A percentile compares a stretch with the other conserved stretches of the same genome.
Evolutionary conservation across 192 early-diverging fungal species (phyloP).

Genomic region (Pilobolus umbonatus): DNA sequence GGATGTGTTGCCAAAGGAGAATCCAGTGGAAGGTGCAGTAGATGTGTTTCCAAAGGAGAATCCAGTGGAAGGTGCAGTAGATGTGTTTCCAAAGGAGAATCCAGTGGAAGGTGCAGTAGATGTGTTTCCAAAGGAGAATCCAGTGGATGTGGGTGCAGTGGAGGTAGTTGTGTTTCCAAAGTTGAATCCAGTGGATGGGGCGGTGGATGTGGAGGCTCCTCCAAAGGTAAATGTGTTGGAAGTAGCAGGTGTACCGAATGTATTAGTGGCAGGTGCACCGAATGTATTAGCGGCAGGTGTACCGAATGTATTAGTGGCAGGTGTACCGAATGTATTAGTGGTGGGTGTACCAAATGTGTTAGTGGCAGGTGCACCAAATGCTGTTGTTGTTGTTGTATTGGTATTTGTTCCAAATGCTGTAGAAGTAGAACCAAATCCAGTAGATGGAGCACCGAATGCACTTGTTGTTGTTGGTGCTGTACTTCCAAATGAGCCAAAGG

Average conservation of each 20-base stretch:
- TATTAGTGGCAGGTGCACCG: conserved; percentile 7
- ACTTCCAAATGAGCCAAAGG: neutral
- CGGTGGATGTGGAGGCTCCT: neutral
- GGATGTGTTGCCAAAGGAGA: conserved; percentile 9
- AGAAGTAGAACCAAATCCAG: conserved; percentile 2
- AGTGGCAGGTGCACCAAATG: conserved; percentile 7
- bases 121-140: conserved; percentile 11
- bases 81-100: neutral
- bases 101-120: neutral
- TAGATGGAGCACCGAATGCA: neutral
- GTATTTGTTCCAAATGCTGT: neutral
- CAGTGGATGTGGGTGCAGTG: neutral
- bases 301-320: conserved; percentile 6
- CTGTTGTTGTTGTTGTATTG: neutral
- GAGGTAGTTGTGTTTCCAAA: neutral
- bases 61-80: neutral
- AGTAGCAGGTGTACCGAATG: conserved; percentile 15
- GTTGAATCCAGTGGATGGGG: neutral
- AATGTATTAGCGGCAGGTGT: neutral
- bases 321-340: conserved; percentile 11
- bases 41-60: conserved; percentile 3
- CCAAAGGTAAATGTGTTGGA: neutral
- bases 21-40: neutral
- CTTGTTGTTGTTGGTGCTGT: neutral
- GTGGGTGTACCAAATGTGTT: neutral